These are phyloP conservation scores for Penicillium chermesinum DNA, from an alignment of 495 filamentous ascomycete species.

Conservation along the genomic window DNA sequence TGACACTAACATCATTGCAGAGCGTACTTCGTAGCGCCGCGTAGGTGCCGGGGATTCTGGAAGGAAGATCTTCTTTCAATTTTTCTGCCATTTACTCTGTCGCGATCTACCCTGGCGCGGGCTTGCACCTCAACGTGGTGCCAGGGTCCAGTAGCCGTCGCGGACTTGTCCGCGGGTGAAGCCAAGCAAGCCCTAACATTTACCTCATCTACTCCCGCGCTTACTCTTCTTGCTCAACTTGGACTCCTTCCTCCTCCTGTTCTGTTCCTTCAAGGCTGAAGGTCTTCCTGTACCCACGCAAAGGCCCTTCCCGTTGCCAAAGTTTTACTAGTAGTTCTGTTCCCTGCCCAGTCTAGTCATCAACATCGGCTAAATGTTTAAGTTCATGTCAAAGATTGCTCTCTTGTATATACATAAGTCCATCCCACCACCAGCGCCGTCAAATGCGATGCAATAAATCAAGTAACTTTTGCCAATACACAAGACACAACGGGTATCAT, in stretches of 20 bases:
- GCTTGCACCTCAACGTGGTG: conserved; percentile 2
- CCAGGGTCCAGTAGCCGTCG: background rate
- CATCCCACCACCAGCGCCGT: conserved; percentile 3
- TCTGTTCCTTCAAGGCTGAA: background rate
- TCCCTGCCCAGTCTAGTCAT: no score
- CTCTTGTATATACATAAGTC: conserved; percentile 4
- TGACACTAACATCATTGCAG: background rate
- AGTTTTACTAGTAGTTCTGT: no score
- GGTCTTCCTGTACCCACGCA: background rate
- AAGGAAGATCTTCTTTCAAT: background rate
- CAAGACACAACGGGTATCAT: conserved; percentile 22
- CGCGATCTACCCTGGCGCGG: background rate
- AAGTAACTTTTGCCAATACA: conserved; percentile 2
- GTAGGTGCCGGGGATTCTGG: background rate
- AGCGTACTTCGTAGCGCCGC: background rate
- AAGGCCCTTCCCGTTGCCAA: no score
- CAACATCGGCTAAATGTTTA: no score
- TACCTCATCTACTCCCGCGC: background rate
- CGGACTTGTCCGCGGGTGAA: background rate
- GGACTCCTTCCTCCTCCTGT: background rate
- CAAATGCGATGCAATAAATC: conserved; percentile 13
- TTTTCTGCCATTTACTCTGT: background rate
- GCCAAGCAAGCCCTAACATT: background rate
- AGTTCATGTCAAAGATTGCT: no score
- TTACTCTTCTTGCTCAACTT: background rate